phyloP scores from a whole-genome alignment of 805 yeast species.

The Ogataea methanolica region DNA sequence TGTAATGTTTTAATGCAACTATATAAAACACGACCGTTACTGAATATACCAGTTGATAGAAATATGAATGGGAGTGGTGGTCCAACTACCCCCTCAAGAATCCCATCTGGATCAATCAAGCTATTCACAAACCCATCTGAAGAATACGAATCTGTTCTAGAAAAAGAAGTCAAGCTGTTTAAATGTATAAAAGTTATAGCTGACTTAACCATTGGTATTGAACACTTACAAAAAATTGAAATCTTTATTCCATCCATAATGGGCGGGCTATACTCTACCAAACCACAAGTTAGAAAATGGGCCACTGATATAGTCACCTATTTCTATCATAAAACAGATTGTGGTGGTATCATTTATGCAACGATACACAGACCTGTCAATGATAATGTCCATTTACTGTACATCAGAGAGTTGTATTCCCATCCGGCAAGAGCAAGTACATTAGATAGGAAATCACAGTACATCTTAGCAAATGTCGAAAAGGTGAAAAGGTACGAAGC shows the following conservation, averaged over 20 bases:
- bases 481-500: constrained; percentile 28
- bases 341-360: constrained; percentile 18
- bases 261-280: constrained; percentile 73
- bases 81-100: background rate
- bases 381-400: constrained; percentile 31
- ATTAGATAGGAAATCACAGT: constrained; percentile 25
- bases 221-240: constrained; percentile 50
- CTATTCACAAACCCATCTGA: constrained; percentile 29
- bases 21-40: constrained; percentile 29
- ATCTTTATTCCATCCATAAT: constrained; percentile 64
- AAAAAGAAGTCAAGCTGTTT: constrained; percentile 71
- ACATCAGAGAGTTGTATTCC: constrained; percentile 23
- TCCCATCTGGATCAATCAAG: background rate
- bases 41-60: constrained; percentile 1
- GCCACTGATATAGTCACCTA: constrained; percentile 79
- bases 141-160: constrained; percentile 33
- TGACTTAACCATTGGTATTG: constrained; percentile 68
- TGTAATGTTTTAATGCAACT: constrained; percentile 56
- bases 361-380: constrained; percentile 26
- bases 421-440: constrained; percentile 11
- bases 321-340: constrained; percentile 29
- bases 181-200: constrained; percentile 79
- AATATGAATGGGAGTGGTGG: background rate
- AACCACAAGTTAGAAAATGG: constrained; percentile 72
- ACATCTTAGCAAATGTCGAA: constrained; percentile 21